Evolutionary conservation across 257 asterid genomes (phyloP), one percentile per base, ranked within the genome.

Genomic region (Craterostigma plantagineum): DNA sequence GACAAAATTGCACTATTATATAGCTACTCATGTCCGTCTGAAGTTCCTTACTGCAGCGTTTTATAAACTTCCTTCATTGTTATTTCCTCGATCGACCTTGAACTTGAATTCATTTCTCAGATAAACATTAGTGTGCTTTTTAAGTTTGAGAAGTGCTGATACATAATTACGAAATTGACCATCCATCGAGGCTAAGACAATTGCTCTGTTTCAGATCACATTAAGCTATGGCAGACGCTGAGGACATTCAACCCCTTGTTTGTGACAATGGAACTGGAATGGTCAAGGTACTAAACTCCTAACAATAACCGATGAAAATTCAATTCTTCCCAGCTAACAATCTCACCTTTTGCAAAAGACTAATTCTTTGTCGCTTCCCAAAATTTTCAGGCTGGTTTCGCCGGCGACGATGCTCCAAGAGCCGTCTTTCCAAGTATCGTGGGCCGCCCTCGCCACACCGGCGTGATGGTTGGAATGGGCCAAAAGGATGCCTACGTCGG

Each of bases 401-500:
- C 77, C 52, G 77, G 77, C 60, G 77, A 73, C 53, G 81, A 73
- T 66, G 82, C 82, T 49, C 82, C 82, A 42, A 60, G 77, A 60
- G 75, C 79, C 10, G 79, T 71, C 43, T 71, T 71, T 46, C 79
- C 75, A 33, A 71, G 79, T 42, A 71, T 67, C 8, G 79, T 71
- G 23, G 79, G 79, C 4, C 79, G 79, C 42, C 79, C 79, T 23
- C 79, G 79, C 53, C 79, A 71, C 72, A 71, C 79, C 37, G 79
- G 79, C 47, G 79, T 71, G 58, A 71, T 71, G 79, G 91, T 80
- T 58, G 93, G 93, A 14, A 80, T 80, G 93, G 93, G 93, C 30
- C 93, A 80, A 43, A 80, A 80, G 43, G 91, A 80, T 53, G 87
- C 92, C 1, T 79, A 79, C 60, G 87, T 79, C 51, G 92, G 92